Evolutionary conservation across 2,329 filamentous ascomycete genomes (phyloP).

Genomic region (Huntiella savannae): DNA sequence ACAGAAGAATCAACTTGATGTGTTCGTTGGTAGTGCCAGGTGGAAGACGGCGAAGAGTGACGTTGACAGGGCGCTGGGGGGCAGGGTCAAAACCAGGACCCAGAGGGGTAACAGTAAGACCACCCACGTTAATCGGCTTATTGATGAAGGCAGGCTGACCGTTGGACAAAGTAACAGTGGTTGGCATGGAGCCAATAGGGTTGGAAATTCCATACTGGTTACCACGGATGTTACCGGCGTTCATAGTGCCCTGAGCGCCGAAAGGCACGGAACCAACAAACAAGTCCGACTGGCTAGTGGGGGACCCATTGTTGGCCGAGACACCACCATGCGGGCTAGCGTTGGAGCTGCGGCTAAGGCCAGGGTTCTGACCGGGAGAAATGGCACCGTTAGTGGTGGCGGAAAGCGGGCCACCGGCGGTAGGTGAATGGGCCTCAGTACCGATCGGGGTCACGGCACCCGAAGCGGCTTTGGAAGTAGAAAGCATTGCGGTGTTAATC

Average conservation of each 20-base stretch:
- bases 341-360: slow-evolving; percentile 1
- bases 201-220: neutral
- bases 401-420: neutral
- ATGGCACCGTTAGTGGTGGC: neutral
- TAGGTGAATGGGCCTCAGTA: neutral
- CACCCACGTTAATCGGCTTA: neutral
- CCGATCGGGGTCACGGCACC: neutral
- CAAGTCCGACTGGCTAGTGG: slow-evolving; percentile 1
- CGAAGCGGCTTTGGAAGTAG: neutral
- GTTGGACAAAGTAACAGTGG: neutral
- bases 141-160: neutral
- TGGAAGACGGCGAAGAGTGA: slow-evolving; percentile 8
- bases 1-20: slow-evolving; percentile 8
- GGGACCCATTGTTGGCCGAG: neutral
- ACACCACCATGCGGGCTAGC: slow-evolving; percentile 1
- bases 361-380: neutral
- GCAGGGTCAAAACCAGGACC: slow-evolving; percentile 9
- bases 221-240: neutral
- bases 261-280: slow-evolving; percentile 3
- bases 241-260: neutral
- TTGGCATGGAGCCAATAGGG: neutral
- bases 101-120: neutral
- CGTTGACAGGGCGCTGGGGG: slow-evolving; percentile 8
- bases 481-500: neutral
- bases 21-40: slow-evolving; percentile 4